Percentiles rank a stretch among this genome's conserved stretches.
Conservation (phyloP, 2,329 filamentous ascomycete genomes). For the Colletotrichum noveboracense region DNA sequence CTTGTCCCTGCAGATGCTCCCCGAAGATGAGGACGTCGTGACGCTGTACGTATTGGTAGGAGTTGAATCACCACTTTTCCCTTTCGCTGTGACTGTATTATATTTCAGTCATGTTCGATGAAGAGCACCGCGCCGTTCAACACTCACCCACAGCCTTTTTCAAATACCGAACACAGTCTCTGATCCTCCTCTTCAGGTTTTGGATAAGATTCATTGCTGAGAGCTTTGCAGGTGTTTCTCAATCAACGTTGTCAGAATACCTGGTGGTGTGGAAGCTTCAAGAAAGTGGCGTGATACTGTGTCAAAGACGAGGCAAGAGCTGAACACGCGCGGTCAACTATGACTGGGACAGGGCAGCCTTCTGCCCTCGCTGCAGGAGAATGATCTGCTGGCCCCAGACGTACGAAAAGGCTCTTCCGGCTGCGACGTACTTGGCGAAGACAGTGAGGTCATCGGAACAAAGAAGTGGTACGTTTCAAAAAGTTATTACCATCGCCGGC, state of each 20-base stretch:
- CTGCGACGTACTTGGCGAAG: neutral
- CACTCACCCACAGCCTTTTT: neutral
- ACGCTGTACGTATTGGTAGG: neutral
- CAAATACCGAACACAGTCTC: neutral
- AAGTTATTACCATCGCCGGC: neutral
- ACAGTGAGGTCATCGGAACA: neutral
- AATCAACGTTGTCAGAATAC: neutral
- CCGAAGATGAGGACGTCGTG: neutral
- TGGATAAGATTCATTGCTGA: neutral
- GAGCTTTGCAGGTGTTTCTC: neutral
- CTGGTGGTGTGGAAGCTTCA: neutral
- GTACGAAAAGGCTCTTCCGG: neutral
- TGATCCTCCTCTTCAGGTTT: neutral
- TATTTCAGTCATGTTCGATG: neutral
- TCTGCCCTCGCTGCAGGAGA: neutral
- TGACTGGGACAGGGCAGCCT: rapidly evolving
- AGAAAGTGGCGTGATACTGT: neutral
- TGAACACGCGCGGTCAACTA: neutral
- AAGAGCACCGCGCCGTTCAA: neutral
- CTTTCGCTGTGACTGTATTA: neutral
- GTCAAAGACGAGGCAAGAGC: neutral
- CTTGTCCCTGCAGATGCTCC: neutral
- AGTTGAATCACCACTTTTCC: neutral
- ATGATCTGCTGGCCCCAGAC: neutral
- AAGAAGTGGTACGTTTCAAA: neutral